Evolutionary conservation across 2,329 filamentous ascomycete genomes (phyloP).

Genomic region (Cordyceps cateniannulata): DNA sequence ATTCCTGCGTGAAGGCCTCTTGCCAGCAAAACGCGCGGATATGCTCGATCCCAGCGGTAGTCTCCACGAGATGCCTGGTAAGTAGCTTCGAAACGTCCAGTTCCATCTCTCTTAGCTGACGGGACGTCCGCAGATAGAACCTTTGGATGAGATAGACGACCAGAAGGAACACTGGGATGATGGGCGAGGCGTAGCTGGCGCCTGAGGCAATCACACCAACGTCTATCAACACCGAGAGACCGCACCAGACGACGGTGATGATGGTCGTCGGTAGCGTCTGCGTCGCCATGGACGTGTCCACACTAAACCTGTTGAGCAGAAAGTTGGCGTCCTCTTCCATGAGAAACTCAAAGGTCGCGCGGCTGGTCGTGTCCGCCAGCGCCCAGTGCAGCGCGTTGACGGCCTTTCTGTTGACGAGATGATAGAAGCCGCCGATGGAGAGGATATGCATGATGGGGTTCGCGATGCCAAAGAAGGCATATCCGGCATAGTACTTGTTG

Average conservation of each 20-base stretch:
- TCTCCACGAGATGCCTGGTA: constrained; percentile 33
- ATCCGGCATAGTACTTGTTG: neutral
- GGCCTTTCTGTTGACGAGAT: neutral
- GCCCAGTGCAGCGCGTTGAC: neutral
- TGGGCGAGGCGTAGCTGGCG: constrained; percentile 24
- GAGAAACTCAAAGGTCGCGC: neutral
- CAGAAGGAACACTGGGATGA: constrained; percentile 20
- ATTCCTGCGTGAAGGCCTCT: constrained; percentile 32
- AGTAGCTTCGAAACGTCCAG: constrained; percentile 28
- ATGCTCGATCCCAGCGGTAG: constrained; percentile 36
- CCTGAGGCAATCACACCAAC: constrained; percentile 17
- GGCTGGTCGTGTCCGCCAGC: neutral
- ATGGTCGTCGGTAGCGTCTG: constrained; percentile 16
- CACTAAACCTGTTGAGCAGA: constrained; percentile 20
- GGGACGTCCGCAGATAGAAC: constrained; percentile 28
- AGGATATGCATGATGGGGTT: neutral
- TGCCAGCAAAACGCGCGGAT: constrained; percentile 50
- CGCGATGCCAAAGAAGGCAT: neutral
- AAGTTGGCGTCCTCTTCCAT: constrained; percentile 17
- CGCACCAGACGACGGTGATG: neutral
- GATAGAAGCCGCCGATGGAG: neutral
- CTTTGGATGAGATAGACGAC: constrained; percentile 23
- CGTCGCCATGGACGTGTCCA: constrained; percentile 21
- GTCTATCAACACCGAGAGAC: constrained; percentile 12
- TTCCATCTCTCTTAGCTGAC: constrained; percentile 29